Percentiles rank a stretch among this genome's conserved stretches.
phyloP scores from a whole-genome alignment of 192 early-diverging fungal genomes.

The Anaeromyces robustus region DNA sequence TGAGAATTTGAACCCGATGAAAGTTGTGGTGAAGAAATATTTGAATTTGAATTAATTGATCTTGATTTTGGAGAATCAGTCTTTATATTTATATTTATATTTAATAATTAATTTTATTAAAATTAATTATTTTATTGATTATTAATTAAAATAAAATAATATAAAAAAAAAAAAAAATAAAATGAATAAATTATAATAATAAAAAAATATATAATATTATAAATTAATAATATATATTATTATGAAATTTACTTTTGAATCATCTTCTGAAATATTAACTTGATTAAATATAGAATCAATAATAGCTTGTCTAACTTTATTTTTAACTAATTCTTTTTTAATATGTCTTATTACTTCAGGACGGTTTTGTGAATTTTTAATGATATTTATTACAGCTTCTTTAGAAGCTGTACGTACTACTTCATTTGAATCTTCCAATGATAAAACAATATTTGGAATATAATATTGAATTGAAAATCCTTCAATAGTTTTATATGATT shows the following conservation, averaged over 20 bases:
- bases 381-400: neutral
- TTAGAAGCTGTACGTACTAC: slow-evolving; percentile 1
- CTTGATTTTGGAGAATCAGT: neutral
- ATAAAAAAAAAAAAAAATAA: neutral
- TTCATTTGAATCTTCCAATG: slow-evolving; percentile 10
- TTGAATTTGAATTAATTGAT: neutral
- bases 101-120: too few relatives aligned
- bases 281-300: slow-evolving; percentile 6
- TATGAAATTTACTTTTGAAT: neutral
- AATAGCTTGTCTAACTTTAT: slow-evolving; percentile 10
- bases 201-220: neutral
- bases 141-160: too few relatives aligned
- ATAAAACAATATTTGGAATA: slow-evolving; percentile 2
- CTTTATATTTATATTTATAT: too few relatives aligned
- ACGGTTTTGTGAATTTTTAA: neutral
- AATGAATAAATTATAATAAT: neutral
- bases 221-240: neutral
- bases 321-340: slow-evolving; percentile 7
- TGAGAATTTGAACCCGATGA: neutral
- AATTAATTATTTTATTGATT: too few relatives aligned
- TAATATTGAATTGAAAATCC: slow-evolving; percentile 1
- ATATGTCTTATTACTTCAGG: neutral
- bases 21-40: neutral
- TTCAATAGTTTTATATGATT: neutral
- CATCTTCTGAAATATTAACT: neutral